Conservation (phyloP, 2,329 filamentous ascomycete species). For the Diaporthe citri region DNA sequence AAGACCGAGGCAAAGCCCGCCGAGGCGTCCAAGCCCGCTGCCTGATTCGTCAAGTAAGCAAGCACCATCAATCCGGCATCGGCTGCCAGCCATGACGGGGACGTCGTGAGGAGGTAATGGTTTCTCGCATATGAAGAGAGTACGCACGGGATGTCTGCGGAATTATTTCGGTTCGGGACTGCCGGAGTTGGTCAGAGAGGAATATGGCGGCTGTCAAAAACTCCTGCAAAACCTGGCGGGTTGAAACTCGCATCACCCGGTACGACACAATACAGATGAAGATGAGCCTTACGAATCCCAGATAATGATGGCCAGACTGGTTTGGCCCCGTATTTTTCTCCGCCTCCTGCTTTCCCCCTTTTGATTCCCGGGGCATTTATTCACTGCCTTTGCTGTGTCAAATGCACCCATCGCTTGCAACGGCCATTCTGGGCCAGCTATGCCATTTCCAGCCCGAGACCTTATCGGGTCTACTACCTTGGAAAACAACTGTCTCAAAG, state of each 20-base stretch:
- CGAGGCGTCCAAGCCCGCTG: slow-evolving; percentile 56
- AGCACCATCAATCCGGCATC: not conserved
- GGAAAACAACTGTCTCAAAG: not conserved
- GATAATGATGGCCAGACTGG: not conserved
- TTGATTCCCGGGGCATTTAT: not conserved
- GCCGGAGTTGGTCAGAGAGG: slow-evolving; percentile 23
- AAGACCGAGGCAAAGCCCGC: slow-evolving; percentile 49
- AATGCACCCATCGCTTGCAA: not conserved
- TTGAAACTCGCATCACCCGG: slow-evolving; percentile 16
- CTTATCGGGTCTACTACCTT: not conserved
- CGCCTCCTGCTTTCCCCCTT: not conserved
- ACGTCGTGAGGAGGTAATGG: slow-evolving; percentile 28
- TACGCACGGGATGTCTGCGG: slow-evolving; percentile 10
- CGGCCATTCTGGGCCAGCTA: not conserved
- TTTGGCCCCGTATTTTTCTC: not conserved
- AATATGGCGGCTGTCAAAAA: slow-evolving; percentile 9
- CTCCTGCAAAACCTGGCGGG: not conserved
- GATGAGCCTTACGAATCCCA: slow-evolving; percentile 21
- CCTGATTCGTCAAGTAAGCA: slow-evolving; percentile 19
- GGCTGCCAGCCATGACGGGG: slow-evolving; percentile 21
- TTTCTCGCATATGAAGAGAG: not conserved
- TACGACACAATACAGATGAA: slow-evolving; percentile 29
- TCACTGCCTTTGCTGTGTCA: no score
- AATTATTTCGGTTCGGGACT: slow-evolving; percentile 6
- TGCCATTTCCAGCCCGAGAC: not conserved